A percentile compares a stretch with the other conserved stretches of the same genome.
phyloP scores from a whole-genome alignment of 2,329 filamentous ascomycete species.

The Tolypocladium pustulatum region DNA sequence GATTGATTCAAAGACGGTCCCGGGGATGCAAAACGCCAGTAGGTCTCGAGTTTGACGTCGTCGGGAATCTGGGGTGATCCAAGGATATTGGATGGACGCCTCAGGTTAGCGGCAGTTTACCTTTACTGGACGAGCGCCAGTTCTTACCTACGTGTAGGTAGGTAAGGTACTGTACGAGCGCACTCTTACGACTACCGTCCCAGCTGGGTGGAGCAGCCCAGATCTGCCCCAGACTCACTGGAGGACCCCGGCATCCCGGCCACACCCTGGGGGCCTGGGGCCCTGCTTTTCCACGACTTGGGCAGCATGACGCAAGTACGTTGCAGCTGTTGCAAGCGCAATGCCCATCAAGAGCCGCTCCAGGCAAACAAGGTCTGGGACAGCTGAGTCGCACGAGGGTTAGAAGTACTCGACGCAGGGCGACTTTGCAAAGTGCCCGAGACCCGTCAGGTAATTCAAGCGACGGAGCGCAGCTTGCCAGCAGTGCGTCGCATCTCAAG shows the following conservation, averaged over 20 bases:
- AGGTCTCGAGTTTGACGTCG: not conserved
- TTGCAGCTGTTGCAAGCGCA: too few species aligned
- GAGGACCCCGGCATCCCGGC: not conserved
- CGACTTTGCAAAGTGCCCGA: not conserved
- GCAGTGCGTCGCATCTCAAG: not conserved
- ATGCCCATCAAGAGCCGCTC: not conserved
- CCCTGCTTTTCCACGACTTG: not conserved
- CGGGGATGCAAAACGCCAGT: not conserved
- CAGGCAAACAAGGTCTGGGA: not conserved
- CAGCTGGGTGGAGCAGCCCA: not conserved
- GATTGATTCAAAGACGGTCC: not conserved
- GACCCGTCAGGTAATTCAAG: not conserved
- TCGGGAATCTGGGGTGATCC: not conserved
- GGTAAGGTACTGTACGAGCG: too few species aligned
- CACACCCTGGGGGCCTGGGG: too few species aligned
- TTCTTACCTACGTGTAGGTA: too few species aligned
- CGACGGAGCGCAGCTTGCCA: not conserved
- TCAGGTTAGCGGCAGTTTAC: not conserved
- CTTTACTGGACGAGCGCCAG: too few species aligned
- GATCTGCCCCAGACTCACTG: not conserved
- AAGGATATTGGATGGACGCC: not conserved
- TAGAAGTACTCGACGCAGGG: not conserved
- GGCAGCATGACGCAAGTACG: not conserved
- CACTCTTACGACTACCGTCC: not conserved
- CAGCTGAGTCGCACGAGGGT: not conserved